phyloP scores from a whole-genome alignment of 345 rosid species.

The Hibiscus trionum region DNA sequence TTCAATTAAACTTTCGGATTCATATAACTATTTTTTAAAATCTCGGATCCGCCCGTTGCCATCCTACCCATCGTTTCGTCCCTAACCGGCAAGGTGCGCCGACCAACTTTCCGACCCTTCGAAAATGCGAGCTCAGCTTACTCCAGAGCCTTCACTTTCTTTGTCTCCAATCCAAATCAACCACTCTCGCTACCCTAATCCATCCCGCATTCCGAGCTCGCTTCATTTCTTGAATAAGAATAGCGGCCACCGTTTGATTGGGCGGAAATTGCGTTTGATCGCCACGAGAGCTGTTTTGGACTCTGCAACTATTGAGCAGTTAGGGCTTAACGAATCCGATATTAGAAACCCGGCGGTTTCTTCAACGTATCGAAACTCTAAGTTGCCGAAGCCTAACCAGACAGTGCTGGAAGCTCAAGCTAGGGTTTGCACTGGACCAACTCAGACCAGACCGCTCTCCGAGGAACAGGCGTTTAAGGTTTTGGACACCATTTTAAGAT shows the following conservation, averaged over 20 bases:
- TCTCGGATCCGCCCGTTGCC: too few relatives aligned
- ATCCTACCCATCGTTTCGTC: too few relatives aligned
- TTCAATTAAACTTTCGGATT: too few relatives aligned
- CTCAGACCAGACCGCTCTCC: slow-evolving; percentile 67
- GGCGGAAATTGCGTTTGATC: slow-evolving; percentile 25
- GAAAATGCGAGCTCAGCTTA: slow-evolving; percentile 34
- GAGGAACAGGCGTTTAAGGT: slow-evolving; percentile 48
- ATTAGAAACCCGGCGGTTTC: slow-evolving; percentile 60
- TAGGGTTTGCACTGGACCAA: slow-evolving; percentile 96
- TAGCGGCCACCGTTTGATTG: slow-evolving; percentile 17
- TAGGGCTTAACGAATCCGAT: slow-evolving; percentile 60
- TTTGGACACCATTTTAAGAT: slow-evolving; percentile 23
- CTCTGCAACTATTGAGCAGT: slow-evolving; percentile 42
- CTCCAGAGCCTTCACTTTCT: slow-evolving; percentile 28
- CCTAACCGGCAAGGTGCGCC: too few relatives aligned
- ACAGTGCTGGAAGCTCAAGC: slow-evolving; percentile 89
- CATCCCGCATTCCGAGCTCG: slow-evolving; percentile 4
- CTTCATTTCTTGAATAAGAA: slow-evolving; percentile 23
- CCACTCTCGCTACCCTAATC: slow-evolving; percentile 8
- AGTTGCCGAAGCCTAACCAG: slow-evolving; percentile 64
- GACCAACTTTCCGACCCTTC: too few relatives aligned
- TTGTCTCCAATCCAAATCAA: slow-evolving; percentile 25
- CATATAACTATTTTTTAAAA: too few relatives aligned
- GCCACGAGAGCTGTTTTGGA: slow-evolving; percentile 34
- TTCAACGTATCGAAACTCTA: slow-evolving; percentile 57